phyloP scores from a whole-genome alignment of 2,329 filamentous ascomycete genomes.

The Penicillium sp. region DNA sequence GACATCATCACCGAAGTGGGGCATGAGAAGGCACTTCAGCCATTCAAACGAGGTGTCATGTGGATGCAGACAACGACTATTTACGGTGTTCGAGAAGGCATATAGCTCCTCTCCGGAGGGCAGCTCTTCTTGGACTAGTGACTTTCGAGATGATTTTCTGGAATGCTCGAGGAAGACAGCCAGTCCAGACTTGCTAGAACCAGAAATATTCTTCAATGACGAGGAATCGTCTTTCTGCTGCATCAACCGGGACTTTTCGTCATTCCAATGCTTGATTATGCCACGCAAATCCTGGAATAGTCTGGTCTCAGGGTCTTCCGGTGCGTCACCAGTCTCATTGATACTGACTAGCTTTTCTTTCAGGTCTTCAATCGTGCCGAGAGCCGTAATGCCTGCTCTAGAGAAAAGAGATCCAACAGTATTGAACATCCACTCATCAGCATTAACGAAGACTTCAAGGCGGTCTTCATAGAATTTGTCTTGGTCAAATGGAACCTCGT shows the following conservation, averaged over 20 bases:
- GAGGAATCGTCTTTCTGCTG: constrained; percentile 52
- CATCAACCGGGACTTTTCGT: constrained; percentile 45
- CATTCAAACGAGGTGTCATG: constrained; percentile 56
- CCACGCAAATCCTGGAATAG: constrained; percentile 48
- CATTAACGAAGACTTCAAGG: constrained; percentile 53
- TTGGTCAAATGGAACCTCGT: constrained; percentile 52
- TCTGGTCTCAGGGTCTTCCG: constrained; percentile 24
- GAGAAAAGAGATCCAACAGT: constrained; percentile 54
- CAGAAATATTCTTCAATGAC: constrained; percentile 48
- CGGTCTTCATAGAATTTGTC: constrained; percentile 57
- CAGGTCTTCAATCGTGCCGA: constrained; percentile 44
- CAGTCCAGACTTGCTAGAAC: constrained; percentile 49
- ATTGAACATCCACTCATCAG: constrained; percentile 60
- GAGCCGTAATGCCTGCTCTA: constrained; percentile 49
- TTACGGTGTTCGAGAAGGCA: constrained; percentile 47
- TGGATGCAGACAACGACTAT: constrained; percentile 47
- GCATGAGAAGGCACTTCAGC: constrained; percentile 53
- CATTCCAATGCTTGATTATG: constrained; percentile 45
- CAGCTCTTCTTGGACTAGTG: constrained; percentile 40
- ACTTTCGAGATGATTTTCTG: constrained; percentile 45
- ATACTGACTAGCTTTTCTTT: constrained; percentile 25
- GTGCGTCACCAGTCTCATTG: constrained; percentile 16
- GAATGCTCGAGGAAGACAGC: constrained; percentile 60
- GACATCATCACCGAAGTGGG: constrained; percentile 29
- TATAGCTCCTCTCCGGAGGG: constrained; percentile 38